Conservation (phyloP, 2,329 filamentous ascomycete genomes). For the Fusarium circinatum region DNA sequence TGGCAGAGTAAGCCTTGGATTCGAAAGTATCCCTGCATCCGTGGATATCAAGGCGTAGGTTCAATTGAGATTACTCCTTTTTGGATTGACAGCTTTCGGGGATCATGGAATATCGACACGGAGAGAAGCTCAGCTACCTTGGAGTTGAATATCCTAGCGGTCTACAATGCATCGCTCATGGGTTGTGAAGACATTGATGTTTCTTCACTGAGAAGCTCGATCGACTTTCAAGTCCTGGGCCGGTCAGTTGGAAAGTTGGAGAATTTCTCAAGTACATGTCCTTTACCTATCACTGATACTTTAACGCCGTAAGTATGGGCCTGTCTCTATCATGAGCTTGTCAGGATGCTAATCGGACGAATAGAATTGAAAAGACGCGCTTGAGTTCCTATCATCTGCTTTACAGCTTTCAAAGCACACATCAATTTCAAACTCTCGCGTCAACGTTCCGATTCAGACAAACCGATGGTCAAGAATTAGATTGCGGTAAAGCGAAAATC, state of each 20-base stretch:
- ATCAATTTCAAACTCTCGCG: neutral
- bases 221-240: neutral
- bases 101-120: neutral
- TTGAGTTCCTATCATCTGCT: neutral
- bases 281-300: neutral
- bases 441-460: neutral
- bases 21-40: neutral
- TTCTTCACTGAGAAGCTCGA: neutral
- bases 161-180: neutral
- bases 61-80: neutral
- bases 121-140: neutral
- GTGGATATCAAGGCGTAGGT: too few species aligned
- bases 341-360: neutral
- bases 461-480: neutral
- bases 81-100: neutral
- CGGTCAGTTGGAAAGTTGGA: neutral
- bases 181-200: neutral
- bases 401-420: neutral
- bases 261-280: neutral
- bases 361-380: neutral
- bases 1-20: neutral
- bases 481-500: neutral
- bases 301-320: neutral
- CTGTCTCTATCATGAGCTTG: neutral
- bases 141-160: neutral